phyloP scores from a whole-genome alignment of 2,329 filamentous ascomycete species.

The Calonectria hawksworthii region DNA sequence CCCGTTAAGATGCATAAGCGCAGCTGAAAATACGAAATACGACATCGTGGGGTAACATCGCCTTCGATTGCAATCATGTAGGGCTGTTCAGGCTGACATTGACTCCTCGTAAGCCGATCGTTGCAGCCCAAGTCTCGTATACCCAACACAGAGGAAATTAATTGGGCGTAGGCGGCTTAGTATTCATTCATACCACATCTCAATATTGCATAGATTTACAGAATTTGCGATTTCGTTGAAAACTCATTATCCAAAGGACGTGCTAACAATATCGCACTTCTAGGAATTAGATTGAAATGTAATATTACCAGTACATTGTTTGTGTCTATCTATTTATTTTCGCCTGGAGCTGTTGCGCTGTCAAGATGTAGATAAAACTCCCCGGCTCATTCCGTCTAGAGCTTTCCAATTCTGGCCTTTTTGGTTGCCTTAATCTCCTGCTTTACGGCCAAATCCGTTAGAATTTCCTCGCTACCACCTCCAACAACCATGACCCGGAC shows the following conservation, averaged over 20 bases:
- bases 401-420: background rate
- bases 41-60: background rate
- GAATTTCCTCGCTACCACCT: conserved; percentile 69
- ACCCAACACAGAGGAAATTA: background rate
- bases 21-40: background rate
- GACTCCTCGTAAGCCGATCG: background rate
- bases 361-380: background rate
- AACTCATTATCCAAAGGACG: no score
- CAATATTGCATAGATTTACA: no score
- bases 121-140: background rate
- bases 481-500: conserved; percentile 64
- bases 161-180: background rate
- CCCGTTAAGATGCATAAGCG: background rate
- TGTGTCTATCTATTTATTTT: background rate
- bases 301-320: background rate
- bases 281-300: background rate
- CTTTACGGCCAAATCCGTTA: conserved; percentile 65
- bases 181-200: background rate
- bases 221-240: no score
- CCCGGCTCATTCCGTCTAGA: background rate
- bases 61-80: background rate
- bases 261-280: background rate
- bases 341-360: background rate
- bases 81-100: background rate
- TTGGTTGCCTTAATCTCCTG: conserved; percentile 54